phyloP scores from a whole-genome alignment of 2,329 filamentous ascomycete genomes.

The Fusarium circinatum region DNA sequence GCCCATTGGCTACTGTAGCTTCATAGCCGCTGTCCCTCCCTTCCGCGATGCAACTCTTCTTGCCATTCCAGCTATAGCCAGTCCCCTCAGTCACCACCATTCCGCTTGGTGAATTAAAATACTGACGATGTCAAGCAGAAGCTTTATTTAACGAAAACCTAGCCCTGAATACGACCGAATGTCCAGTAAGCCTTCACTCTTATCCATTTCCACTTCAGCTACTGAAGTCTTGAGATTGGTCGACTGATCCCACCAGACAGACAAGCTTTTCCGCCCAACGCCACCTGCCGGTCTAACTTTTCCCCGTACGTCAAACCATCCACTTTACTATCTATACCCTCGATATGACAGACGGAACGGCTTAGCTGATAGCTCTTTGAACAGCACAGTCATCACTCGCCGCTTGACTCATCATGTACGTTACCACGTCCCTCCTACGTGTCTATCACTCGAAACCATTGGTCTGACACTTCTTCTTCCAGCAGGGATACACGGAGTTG shows the following conservation, averaged over 20 bases:
- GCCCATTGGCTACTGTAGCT: not conserved
- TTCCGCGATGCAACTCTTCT: not conserved
- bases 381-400: not conserved
- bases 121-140: not conserved
- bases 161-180: not conserved
- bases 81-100: not conserved
- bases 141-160: not conserved
- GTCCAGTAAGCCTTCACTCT: not conserved
- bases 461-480: not conserved
- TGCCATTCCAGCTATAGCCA: not conserved
- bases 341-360: too few relatives aligned
- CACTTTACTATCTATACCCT: accelerated
- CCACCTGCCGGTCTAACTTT: not conserved
- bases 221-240: not conserved
- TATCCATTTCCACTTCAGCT: not conserved
- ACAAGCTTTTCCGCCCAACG: not conserved
- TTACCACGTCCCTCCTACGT: not conserved
- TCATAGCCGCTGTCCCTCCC: not conserved
- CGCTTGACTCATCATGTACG: not conserved
- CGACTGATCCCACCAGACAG: not conserved
- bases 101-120: accelerated
- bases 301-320: not conserved
- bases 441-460: not conserved
- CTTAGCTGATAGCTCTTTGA: not conserved
- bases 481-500: not conserved